phyloP scores from a whole-genome alignment of 208 protist genomes.

The Trypanosoma melophagium region DNA sequence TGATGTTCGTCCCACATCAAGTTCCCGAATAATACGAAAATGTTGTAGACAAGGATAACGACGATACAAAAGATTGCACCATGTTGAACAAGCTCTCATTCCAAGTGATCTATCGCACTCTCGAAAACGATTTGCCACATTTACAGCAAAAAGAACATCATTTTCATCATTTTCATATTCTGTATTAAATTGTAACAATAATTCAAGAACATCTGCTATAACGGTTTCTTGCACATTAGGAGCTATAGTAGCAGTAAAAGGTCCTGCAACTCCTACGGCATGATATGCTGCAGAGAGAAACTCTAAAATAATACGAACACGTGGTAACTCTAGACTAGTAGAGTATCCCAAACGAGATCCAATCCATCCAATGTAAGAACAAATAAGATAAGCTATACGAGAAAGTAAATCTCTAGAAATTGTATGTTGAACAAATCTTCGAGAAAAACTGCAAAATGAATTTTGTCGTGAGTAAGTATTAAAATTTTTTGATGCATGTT shows the following conservation, averaged over 20 bases:
- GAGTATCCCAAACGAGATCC: slow-evolving; percentile 25
- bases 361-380: slow-evolving; percentile 61
- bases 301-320: slow-evolving; percentile 38
- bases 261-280: slow-evolving; percentile 51
- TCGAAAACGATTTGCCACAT: slow-evolving; percentile 46
- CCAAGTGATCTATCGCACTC: slow-evolving; percentile 40
- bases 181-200: slow-evolving; percentile 34
- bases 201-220: slow-evolving; percentile 37
- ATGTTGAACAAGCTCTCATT: slow-evolving; percentile 44
- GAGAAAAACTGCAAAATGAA: slow-evolving; percentile 66
- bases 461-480: slow-evolving; percentile 8
- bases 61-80: slow-evolving; percentile 51
- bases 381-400: slow-evolving; percentile 51
- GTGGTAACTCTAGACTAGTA: slow-evolving; percentile 31
- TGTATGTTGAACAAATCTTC: slow-evolving; percentile 62
- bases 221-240: slow-evolving; percentile 20
- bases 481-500: slow-evolving; percentile 20
- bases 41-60: slow-evolving; percentile 68
- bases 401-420: slow-evolving; percentile 55
- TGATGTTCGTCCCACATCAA: slow-evolving; percentile 47
- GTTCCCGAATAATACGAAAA: slow-evolving; percentile 53
- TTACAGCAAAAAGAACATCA: slow-evolving; percentile 32
- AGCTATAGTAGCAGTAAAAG: slow-evolving; percentile 39
- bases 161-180: background rate
- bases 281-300: slow-evolving; percentile 70